Base-by-base conservation (phyloP, 208 protist species). In the Leishmania aethiopica region DNA sequence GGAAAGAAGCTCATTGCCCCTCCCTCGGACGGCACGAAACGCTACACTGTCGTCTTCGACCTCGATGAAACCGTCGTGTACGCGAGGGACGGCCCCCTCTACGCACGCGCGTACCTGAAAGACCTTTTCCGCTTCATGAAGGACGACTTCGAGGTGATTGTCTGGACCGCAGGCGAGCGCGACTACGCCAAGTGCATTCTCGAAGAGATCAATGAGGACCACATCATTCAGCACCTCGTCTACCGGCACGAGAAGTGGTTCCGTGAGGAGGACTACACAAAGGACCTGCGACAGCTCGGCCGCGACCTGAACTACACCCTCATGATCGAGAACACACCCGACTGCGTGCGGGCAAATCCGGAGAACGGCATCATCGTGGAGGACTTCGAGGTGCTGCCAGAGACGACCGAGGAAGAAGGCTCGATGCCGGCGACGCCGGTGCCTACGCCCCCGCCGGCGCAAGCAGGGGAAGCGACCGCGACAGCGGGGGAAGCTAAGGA, bases 31-130 rank as follows among this genome's bases (percentile, higher is more conserved):
- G 73, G 60, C 3, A 77, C 85, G n/a, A 89, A 90, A 75, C 88
- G 87, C 73, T 98, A 97, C 89, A 97, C 92, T 7, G 75, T 98
- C 25, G 95, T 98, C 42, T 90, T 98, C 59, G 95, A 98, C 80
- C 86, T 98, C 7, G 95, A 98, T 83, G 95, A 98, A 81, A 98
- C 95, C 8, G 91, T 98, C 15, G 92, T 98, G n/a, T 98, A 97
- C 86, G 94, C 93, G 11, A 90, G 95, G 25, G 91, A 97, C 42
- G 95, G 95, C 42, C 94, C 93, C 8, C 88, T 98, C 42, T 96
- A 97, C 80, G 90, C 93, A 42, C 91, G 95, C 22, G 90, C 94
- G 10, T 94, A 95, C 74, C 80, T 97, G 19, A 89, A 90, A 40
- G 91, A 97, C 60, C 84, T 97, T 5, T 88, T 98, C 40, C 82